Evolutionary conservation across 768 basidiomycete genomes (phyloP).

Genomic region (Russula compacta): DNA sequence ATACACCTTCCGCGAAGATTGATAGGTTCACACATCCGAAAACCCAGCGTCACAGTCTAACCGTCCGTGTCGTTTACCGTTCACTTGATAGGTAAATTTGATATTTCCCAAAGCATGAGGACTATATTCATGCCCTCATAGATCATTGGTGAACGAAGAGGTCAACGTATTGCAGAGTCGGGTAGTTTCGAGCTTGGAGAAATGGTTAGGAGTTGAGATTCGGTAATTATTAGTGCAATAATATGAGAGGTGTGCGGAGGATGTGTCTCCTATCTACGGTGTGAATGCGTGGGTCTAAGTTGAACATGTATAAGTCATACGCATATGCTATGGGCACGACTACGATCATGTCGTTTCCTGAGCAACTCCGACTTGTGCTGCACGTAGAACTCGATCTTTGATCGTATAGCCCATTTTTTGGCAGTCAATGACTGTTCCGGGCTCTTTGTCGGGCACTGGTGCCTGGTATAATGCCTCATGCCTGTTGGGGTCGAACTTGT

Average conservation of each 20-base stretch:
- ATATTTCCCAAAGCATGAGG: background rate
- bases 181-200: slow-evolving; percentile 46
- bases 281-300: slow-evolving; percentile 10
- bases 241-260: slow-evolving; percentile 23
- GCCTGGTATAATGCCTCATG: slow-evolving; percentile 96
- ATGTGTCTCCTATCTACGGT: slow-evolving; percentile 27
- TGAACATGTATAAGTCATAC: slow-evolving; percentile 2
- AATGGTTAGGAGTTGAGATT: slow-evolving; percentile 76
- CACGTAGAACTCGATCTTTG: slow-evolving; percentile 86
- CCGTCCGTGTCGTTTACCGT: slow-evolving; percentile 88
- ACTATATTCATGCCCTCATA: slow-evolving; percentile 24
- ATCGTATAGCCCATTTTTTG: slow-evolving; percentile 90
- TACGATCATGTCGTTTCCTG: slow-evolving; percentile 45
- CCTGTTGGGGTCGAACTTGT: slow-evolving; percentile 87
- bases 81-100: slow-evolving; percentile 82
- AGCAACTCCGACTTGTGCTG: slow-evolving; percentile 94
- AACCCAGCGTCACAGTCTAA: slow-evolving; percentile 66
- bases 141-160: slow-evolving; percentile 85
- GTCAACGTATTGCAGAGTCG: slow-evolving; percentile 68
- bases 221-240: slow-evolving; percentile 48
- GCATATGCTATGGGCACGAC: background rate
- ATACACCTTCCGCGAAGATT: slow-evolving; percentile 44
- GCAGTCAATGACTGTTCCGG: slow-evolving; percentile 85
- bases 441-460: slow-evolving; percentile 80
- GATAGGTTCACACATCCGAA: slow-evolving; percentile 89